These are phyloP conservation scores for Mucor racemosus DNA, from an alignment of 371 early-diverging fungal genomes.

Conservation along the genomic window DNA sequence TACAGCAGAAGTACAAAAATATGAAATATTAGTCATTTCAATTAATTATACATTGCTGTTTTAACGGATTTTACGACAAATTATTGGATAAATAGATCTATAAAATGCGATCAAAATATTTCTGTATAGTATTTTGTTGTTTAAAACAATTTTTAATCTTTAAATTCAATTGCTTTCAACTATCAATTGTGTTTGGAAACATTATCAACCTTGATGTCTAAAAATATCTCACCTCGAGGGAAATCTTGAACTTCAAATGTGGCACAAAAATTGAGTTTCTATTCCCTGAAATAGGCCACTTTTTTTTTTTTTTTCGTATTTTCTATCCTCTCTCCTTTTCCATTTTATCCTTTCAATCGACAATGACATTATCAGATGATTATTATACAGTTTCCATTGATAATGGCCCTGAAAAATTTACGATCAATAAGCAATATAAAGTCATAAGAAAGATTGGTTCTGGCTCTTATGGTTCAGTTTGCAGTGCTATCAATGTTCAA, in stretches of 20 bases:
- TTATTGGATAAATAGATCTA: too few relatives aligned
- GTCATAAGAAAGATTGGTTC: conserved; percentile 86
- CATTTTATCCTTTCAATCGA: neutral
- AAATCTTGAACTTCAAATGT: neutral
- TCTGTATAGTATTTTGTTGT: too few relatives aligned
- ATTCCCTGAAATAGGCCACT: neutral
- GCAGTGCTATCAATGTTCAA: conserved; percentile 53
- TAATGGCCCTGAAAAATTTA: conserved; percentile 55
- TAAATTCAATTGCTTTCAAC: too few relatives aligned
- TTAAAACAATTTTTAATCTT: too few relatives aligned
- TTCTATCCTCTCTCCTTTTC: neutral
- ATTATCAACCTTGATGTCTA: neutral
- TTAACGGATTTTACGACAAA: too few relatives aligned
- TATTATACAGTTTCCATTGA: conserved; percentile 45
- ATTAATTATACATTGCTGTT: too few relatives aligned
- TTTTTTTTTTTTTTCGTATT: conserved; percentile 1
- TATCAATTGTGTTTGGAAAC: too few relatives aligned
- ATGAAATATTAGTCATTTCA: too few relatives aligned
- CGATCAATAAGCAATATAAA: conserved; percentile 70
- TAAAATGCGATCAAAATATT: too few relatives aligned
- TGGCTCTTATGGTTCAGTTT: conserved; percentile 92
- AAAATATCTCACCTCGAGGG: neutral
- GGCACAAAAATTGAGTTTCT: conserved; percentile 1
- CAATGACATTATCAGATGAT: conserved; percentile 24
- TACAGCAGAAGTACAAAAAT: too few relatives aligned